These are phyloP conservation scores for Fusarium longipes DNA, from an alignment of 2,329 filamentous ascomycete genomes.

Conservation along the genomic window DNA sequence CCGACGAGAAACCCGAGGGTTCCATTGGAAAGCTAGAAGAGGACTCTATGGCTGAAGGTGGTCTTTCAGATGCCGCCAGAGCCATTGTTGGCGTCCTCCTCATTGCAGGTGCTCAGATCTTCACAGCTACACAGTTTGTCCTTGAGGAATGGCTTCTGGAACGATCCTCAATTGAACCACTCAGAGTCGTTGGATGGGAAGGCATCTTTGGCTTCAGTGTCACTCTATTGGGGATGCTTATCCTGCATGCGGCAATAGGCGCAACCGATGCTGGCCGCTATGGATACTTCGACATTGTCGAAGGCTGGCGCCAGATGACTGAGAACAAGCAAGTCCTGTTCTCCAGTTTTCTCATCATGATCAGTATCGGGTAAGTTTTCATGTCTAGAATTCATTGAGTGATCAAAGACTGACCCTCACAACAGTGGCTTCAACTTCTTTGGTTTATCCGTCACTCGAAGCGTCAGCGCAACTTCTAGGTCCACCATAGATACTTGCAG, in stretches of 20 bases:
- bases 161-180: slow-evolving; percentile 74
- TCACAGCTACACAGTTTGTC: slow-evolving; percentile 96
- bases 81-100: slow-evolving; percentile 87
- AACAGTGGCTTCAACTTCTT: slow-evolving; percentile 97
- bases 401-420: slow-evolving; percentile 29
- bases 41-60: slow-evolving; percentile 56
- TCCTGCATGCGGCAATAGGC: slow-evolving; percentile 83
- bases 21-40: slow-evolving; percentile 48
- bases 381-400: background rate
- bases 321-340: slow-evolving; percentile 76
- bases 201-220: slow-evolving; percentile 88
- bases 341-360: slow-evolving; percentile 91
- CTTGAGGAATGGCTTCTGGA: slow-evolving; percentile 92
- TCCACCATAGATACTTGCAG: slow-evolving; percentile 98
- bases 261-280: slow-evolving; percentile 76
- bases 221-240: slow-evolving; percentile 81
- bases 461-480: slow-evolving; percentile 89
- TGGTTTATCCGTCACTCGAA: slow-evolving; percentile 89
- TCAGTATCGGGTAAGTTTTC: slow-evolving; percentile 85
- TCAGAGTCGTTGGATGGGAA: slow-evolving; percentile 96
- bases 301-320: slow-evolving; percentile 85
- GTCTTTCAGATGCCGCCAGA: slow-evolving; percentile 49
- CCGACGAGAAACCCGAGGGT: slow-evolving; percentile 67
- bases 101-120: slow-evolving; percentile 94
- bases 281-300: slow-evolving; percentile 90